A percentile compares a stretch with the other conserved stretches of the same genome.
Evolutionary conservation across 2,329 filamentous ascomycete genomes (phyloP).

Genomic region (Pseudogymnoascus sp.): DNA sequence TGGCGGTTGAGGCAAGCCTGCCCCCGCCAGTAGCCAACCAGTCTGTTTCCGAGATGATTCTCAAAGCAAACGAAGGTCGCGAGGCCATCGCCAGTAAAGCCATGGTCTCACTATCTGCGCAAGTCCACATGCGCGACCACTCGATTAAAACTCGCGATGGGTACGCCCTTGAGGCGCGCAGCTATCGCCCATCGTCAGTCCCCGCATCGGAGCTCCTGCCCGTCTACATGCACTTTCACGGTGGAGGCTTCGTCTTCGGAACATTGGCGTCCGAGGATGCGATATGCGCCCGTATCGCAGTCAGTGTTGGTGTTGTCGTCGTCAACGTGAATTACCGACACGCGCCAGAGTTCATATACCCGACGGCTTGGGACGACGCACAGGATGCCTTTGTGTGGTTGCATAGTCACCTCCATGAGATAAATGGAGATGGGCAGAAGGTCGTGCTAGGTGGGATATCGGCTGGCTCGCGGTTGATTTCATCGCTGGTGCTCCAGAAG

Average conservation of each 20-base stretch:
- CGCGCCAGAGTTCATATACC: slow-evolving; percentile 33
- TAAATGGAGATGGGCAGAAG: slow-evolving; percentile 34
- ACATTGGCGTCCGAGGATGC: slow-evolving; percentile 33
- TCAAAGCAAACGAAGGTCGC: not conserved
- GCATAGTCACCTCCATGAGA: slow-evolving; percentile 34
- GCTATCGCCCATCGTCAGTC: slow-evolving; percentile 35
- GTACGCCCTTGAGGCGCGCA: slow-evolving; percentile 37
- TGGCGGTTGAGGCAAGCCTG: slow-evolving; percentile 28
- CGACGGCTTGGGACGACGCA: slow-evolving; percentile 17
- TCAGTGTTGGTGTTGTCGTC: slow-evolving; percentile 33
- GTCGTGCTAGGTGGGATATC: slow-evolving; percentile 44
- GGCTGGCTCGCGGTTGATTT: slow-evolving; percentile 39
- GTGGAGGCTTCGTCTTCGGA: slow-evolving; percentile 36
- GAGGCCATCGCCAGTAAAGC: not conserved
- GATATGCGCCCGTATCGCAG: slow-evolving; percentile 35
- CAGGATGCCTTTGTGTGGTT: slow-evolving; percentile 37
- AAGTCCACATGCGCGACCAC: slow-evolving; percentile 32
- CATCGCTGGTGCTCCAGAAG: slow-evolving; percentile 36
- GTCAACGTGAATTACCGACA: slow-evolving; percentile 39
- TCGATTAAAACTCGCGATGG: slow-evolving; percentile 39
- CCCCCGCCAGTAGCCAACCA: not conserved
- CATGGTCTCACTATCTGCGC: not conserved
- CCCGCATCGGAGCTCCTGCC: slow-evolving; percentile 24
- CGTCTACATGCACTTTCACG: slow-evolving; percentile 32
- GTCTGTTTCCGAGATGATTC: not conserved